Percentiles rank a stretch among this genome's conserved stretches.
Conservation (phyloP, 192 early-diverging fungal genomes). For the Allomyces macrogynus region DNA sequence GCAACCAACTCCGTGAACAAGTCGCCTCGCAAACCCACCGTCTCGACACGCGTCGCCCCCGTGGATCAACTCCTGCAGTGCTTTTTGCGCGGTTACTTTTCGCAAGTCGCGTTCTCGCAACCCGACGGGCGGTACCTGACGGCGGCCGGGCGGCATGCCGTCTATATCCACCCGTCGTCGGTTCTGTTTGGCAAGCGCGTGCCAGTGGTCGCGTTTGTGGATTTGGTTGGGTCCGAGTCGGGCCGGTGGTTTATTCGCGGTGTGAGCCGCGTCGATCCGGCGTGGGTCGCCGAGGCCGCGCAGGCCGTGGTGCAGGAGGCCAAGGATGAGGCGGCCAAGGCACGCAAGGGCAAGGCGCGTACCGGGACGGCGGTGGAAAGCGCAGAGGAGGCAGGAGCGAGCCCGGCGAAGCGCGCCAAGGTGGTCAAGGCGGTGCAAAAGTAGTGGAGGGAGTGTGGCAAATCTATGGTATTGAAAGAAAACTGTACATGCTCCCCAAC, state of each 20-base stretch:
- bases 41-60: neutral
- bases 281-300: constrained; percentile 61
- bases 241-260: constrained; percentile 29
- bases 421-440: too few relatives aligned
- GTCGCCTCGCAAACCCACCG: constrained; percentile 5
- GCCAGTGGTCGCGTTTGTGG: constrained; percentile 69
- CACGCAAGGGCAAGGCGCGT: too few relatives aligned
- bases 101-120: constrained; percentile 68
- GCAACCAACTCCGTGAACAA: constrained; percentile 63
- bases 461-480: too few relatives aligned
- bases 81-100: constrained; percentile 74
- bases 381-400: too few relatives aligned
- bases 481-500: too few relatives aligned
- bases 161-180: constrained; percentile 75
- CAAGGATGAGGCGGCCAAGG: too few relatives aligned
- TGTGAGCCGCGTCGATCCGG: constrained; percentile 53
- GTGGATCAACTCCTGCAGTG: constrained; percentile 57
- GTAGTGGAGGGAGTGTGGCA: too few relatives aligned
- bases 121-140: constrained; percentile 66
- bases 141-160: constrained; percentile 35
- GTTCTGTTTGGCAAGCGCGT: constrained; percentile 60
- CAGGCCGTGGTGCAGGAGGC: constrained; percentile 6
- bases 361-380: too few relatives aligned
- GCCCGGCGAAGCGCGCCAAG: too few relatives aligned
- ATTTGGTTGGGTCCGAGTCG: constrained; percentile 34